Evolutionary conservation across 2,329 filamentous ascomycete species (phyloP).

Genomic region (Aspergillus pseudonomiae): DNA sequence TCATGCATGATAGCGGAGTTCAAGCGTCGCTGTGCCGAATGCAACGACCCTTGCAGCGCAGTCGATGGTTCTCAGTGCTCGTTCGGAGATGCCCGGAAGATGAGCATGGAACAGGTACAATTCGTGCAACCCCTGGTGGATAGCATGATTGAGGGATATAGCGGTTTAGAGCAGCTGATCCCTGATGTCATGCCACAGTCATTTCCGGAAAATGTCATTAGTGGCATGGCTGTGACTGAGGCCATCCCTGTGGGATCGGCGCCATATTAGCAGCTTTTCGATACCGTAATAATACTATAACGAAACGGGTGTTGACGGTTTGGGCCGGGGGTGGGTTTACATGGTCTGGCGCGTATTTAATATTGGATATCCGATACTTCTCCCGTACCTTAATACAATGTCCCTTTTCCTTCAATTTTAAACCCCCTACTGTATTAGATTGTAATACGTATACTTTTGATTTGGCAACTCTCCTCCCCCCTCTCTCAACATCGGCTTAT

Average conservation of each 20-base stretch:
- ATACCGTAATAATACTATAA: background rate
- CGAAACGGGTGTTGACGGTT: background rate
- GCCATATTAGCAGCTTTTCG: background rate
- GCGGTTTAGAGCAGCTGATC: constrained; percentile 30
- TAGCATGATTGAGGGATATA: constrained; percentile 28
- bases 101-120: constrained; percentile 27
- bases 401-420: background rate
- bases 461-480: too few relatives aligned
- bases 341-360: background rate
- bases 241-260: constrained; percentile 8
- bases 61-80: constrained; percentile 22
- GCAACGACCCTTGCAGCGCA: constrained; percentile 19
- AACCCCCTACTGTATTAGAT: background rate
- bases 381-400: background rate
- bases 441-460: too few relatives aligned
- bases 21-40: constrained; percentile 32
- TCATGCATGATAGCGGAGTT: constrained; percentile 36
- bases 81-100: constrained; percentile 21
- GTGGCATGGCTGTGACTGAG: constrained; percentile 13
- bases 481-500: too few relatives aligned
- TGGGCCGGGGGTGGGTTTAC: background rate
- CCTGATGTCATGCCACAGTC: constrained; percentile 20
- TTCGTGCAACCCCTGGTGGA: constrained; percentile 29
- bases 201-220: constrained; percentile 15
- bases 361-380: background rate